Percentiles rank a stretch among this genome's conserved stretches.
These are phyloP conservation scores for Clathrus columnatus DNA, from an alignment of 768 basidiomycete species.

Conservation along the genomic window DNA sequence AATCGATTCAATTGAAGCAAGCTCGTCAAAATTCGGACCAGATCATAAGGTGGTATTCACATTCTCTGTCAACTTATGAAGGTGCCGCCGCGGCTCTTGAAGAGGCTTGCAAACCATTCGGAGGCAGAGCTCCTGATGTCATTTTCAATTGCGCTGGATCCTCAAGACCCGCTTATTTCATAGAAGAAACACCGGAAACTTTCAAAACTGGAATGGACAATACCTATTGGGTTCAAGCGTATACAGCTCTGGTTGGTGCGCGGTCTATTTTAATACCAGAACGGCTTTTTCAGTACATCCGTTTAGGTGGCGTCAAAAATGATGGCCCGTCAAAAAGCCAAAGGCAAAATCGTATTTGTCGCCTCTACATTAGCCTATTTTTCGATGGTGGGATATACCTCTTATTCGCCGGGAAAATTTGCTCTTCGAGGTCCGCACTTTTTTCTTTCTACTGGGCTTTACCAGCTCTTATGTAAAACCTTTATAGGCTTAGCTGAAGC, in stretches of 20 bases:
- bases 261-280: slow-evolving; percentile 9
- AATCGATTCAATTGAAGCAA: slow-evolving; percentile 30
- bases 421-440: slow-evolving; percentile 63
- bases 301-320: slow-evolving; percentile 54
- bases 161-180: slow-evolving; percentile 60
- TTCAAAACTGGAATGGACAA: slow-evolving; percentile 47
- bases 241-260: slow-evolving; percentile 39
- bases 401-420: slow-evolving; percentile 78
- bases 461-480: not conserved
- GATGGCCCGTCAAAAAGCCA: slow-evolving; percentile 45
- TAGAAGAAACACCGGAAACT: slow-evolving; percentile 56
- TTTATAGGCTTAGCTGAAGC: slow-evolving; percentile 70
- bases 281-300: not conserved
- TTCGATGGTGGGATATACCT: slow-evolving; percentile 66
- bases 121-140: slow-evolving; percentile 59
- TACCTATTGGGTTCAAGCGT: slow-evolving; percentile 48
- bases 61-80: slow-evolving; percentile 44
- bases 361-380: slow-evolving; percentile 69
- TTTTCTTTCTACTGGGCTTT: not conserved
- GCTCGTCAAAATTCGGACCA: slow-evolving; percentile 48
- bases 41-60: slow-evolving; percentile 56
- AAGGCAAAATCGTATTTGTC: slow-evolving; percentile 68
- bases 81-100: slow-evolving; percentile 54
- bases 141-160: slow-evolving; percentile 75
- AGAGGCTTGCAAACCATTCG: slow-evolving; percentile 44